phyloP scores from a whole-genome alignment of 192 early-diverging fungal species.

The Geranomyces variabilis region DNA sequence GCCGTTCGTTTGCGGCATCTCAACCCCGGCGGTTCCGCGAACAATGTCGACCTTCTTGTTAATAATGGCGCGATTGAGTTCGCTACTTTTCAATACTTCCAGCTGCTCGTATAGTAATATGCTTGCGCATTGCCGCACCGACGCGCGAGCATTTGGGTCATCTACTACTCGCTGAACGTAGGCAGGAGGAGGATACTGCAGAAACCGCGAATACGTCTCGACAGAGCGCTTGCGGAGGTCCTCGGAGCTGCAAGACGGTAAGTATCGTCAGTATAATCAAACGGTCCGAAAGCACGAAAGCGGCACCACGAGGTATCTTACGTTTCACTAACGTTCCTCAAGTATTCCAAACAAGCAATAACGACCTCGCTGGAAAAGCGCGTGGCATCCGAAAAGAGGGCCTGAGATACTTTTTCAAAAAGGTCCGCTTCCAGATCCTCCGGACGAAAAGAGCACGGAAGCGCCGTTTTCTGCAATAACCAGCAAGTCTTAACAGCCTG shows the following conservation, averaged over 20 bases:
- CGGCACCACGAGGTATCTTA: background rate
- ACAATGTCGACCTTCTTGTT: background rate
- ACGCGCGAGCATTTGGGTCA: constrained; percentile 8
- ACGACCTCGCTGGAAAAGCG: constrained; percentile 8
- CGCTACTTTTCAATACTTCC: constrained; percentile 4
- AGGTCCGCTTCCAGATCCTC: constrained; percentile 13
- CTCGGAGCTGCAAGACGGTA: background rate
- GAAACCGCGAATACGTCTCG: constrained; percentile 11
- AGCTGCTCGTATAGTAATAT: constrained; percentile 10
- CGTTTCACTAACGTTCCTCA: constrained; percentile 15
- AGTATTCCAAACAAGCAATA: constrained; percentile 22
- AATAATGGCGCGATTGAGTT: background rate
- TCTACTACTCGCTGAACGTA: constrained; percentile 15
- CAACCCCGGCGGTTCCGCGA: background rate
- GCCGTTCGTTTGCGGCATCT: background rate
- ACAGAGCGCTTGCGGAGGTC: background rate
- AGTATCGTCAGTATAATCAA: too few species aligned
- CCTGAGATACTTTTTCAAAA: background rate
- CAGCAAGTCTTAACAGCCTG: background rate
- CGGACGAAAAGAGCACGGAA: constrained; percentile 18
- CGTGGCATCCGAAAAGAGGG: constrained; percentile 8
- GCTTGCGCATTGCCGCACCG: constrained; percentile 25
- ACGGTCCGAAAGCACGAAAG: too few species aligned
- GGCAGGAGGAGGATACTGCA: constrained; percentile 3
- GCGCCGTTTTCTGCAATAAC: constrained; percentile 12